These are phyloP conservation scores for Wickerhamomyces silvicola DNA, from an alignment of 805 yeast genomes.

Conservation along the genomic window DNA sequence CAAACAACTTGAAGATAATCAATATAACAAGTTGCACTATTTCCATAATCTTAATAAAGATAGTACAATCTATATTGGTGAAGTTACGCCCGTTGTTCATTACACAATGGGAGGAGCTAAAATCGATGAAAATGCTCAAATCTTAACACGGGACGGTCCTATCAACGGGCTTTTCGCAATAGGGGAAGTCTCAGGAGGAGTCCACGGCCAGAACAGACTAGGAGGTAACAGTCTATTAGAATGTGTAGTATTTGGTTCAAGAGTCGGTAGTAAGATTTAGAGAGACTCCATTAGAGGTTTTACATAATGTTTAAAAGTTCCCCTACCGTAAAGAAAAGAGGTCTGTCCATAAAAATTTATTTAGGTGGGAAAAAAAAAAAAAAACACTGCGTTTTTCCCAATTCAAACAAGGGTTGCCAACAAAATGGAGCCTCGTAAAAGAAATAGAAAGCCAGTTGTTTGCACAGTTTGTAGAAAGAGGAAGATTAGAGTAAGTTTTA, in stretches of 20 bases:
- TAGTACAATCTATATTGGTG: slow-evolving; percentile 37
- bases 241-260: too few species aligned
- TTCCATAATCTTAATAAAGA: slow-evolving; percentile 23
- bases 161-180: slow-evolving; percentile 47
- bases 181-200: slow-evolving; percentile 66
- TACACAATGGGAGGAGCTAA: slow-evolving; percentile 65
- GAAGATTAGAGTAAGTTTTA: slow-evolving; percentile 22
- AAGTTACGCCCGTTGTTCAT: slow-evolving; percentile 57
- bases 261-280: too few species aligned
- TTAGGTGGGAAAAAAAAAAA: too few species aligned
- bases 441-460: slow-evolving; percentile 23
- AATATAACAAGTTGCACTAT: slow-evolving; percentile 27
- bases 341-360: too few species aligned
- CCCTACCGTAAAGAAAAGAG: too few species aligned
- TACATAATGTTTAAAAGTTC: too few species aligned
- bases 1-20: slow-evolving; percentile 25
- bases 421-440: slow-evolving; percentile 6
- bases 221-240: slow-evolving; percentile 54
- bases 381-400: too few species aligned
- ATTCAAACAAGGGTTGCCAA: too few species aligned
- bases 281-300: too few species aligned
- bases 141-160: slow-evolving; percentile 27
- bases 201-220: slow-evolving; percentile 57
- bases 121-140: slow-evolving; percentile 42
- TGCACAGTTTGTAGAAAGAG: slow-evolving; percentile 24